phyloP scores from a whole-genome alignment of 768 basidiomycete species.

The Mycena amicta region DNA sequence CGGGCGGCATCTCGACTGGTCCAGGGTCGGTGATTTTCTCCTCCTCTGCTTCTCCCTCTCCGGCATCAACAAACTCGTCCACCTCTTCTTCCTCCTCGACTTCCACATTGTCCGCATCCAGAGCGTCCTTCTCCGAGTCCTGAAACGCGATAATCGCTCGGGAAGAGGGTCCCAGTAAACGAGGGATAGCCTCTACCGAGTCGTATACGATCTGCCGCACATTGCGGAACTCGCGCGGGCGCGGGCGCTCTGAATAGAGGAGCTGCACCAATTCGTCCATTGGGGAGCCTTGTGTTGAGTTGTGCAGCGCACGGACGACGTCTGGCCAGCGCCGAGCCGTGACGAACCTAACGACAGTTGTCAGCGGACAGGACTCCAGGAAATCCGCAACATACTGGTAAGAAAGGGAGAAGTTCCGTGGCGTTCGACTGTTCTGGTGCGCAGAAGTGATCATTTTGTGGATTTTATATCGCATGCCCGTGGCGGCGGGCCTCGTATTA shows the following conservation, averaged over 20 bases:
- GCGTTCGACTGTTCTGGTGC: conserved; percentile 6
- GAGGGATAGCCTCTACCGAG: conserved; percentile 31
- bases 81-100: conserved; percentile 13
- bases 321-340: conserved; percentile 16
- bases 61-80: conserved; percentile 14
- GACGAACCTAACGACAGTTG: conserved; percentile 11
- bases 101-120: conserved; percentile 9
- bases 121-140: background rate
- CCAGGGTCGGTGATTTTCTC: conserved; percentile 4
- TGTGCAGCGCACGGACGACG: conserved; percentile 30
- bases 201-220: conserved; percentile 35
- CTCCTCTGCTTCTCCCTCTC: conserved; percentile 8
- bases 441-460: background rate
- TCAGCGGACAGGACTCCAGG: background rate
- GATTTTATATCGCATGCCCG: conserved; percentile 3
- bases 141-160: background rate
- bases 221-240: background rate
- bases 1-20: conserved; percentile 17
- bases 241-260: conserved; percentile 12
- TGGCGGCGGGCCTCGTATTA: conserved; percentile 25
- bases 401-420: conserved; percentile 6
- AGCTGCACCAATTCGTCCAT: conserved; percentile 31
- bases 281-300: conserved; percentile 18
- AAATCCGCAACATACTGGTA: conserved; percentile 1
- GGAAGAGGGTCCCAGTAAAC: conserved; percentile 25